These are phyloP conservation scores for Sporothrix euskadiensis DNA, from an alignment of 2,329 filamentous ascomycete genomes.

Conservation along the genomic window DNA sequence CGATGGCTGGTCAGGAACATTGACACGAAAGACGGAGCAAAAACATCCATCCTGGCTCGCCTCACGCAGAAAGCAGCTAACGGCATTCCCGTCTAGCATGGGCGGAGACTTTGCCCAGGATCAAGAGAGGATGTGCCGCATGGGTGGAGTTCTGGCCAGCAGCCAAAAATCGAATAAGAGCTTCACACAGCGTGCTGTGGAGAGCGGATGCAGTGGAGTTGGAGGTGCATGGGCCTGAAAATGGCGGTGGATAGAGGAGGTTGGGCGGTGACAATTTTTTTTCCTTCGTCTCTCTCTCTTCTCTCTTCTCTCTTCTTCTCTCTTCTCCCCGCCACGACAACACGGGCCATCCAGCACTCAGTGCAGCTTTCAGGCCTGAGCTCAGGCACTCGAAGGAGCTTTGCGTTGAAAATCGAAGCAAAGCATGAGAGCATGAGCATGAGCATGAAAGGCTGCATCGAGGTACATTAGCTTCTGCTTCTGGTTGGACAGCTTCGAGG, in stretches of 20 bases:
- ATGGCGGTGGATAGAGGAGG: constrained; percentile 18
- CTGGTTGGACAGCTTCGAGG: neutral
- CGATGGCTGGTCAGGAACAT: neutral
- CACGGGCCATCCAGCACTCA: neutral
- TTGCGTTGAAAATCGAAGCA: neutral
- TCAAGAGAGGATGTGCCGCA: neutral
- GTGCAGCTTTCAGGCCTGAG: neutral
- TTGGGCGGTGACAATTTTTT: constrained; percentile 15
- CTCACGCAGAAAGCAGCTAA: neutral
- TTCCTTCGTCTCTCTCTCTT: neutral
- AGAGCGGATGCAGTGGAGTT: constrained; percentile 12
- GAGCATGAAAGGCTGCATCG: neutral
- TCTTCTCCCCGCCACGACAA: neutral
- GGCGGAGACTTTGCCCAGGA: neutral
- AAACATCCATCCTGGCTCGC: neutral
- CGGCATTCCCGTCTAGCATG: neutral
- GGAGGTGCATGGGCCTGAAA: neutral
- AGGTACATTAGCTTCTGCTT: neutral
- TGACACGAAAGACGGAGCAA: neutral
- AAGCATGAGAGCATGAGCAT: neutral
- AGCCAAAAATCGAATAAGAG: neutral
- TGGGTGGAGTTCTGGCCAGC: neutral
- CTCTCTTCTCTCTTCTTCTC: neutral
- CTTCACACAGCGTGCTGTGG: neutral
- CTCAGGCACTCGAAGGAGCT: neutral